Percentiles rank a stretch among this genome's conserved stretches.
phyloP scores from a whole-genome alignment of 495 filamentous ascomycete species.

The Geoglossum glabrum region DNA sequence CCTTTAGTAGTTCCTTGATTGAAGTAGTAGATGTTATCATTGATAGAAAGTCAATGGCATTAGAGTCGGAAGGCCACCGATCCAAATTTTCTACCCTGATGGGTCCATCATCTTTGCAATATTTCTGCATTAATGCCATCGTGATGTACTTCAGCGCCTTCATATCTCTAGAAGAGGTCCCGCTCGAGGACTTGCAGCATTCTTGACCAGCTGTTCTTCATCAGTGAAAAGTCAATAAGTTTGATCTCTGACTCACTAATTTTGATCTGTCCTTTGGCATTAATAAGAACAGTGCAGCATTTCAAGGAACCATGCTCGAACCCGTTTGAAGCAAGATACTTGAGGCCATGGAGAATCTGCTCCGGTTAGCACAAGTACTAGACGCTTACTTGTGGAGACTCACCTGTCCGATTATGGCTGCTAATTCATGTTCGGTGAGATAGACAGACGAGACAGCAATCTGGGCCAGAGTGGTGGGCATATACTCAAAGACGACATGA shows the following conservation, averaged over 20 bases:
- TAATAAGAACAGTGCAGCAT: not conserved
- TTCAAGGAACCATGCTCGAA: not conserved
- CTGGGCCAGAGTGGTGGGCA: not conserved
- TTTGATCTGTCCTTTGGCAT: not conserved
- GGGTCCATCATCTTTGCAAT: conserved; percentile 18
- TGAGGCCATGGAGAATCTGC: no score
- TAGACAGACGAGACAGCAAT: not conserved
- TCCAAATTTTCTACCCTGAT: conserved; percentile 18
- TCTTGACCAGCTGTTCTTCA: not conserved
- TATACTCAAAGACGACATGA: not conserved
- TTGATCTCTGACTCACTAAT: not conserved
- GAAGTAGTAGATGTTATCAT: conserved; percentile 6
- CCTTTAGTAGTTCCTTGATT: not conserved
- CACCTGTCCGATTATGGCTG: not conserved
- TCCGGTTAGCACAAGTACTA: no score
- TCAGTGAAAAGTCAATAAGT: no score
- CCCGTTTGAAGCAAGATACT: no score
- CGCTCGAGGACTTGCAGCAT: not conserved
- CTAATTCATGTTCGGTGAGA: not conserved
- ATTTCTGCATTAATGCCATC: conserved; percentile 22
- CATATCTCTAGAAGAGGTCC: conserved; percentile 7
- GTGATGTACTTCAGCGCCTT: conserved; percentile 12
- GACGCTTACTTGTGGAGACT: not conserved
- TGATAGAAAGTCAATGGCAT: conserved; percentile 15
- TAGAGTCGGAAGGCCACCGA: conserved; percentile 15